Base-by-base conservation (phyloP, 2,329 filamentous ascomycete genomes). In the Sporothrix brasiliensis region DNA sequence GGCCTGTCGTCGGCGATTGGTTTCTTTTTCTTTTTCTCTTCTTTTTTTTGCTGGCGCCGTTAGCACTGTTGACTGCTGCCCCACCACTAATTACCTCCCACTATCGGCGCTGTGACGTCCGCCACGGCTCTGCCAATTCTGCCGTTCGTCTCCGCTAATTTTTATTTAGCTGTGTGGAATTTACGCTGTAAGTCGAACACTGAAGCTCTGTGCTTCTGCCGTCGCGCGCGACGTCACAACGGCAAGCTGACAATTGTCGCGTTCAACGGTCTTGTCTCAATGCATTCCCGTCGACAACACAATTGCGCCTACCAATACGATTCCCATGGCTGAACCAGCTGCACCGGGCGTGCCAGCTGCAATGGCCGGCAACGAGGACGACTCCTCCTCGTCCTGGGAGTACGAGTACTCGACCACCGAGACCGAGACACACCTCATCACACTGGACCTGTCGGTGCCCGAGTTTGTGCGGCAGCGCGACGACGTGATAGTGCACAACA, bases 351-450 rank as follows among this genome's bases (percentile, higher is more conserved):
- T 21, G n/a, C n/a, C 58, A n/a, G 21, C 11, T 13, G 27, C 53
- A 14, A 6, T 14, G 54, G 30, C 27, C 24, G 39, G 13, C 50
- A 21, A 52, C 9, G 27, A 19, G n/a, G 80, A 82, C 39, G 84
- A 83, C 6, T 81, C 88, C 6, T 81, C 88, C 65, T 86, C 89
- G 65, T 83, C 89, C 67, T 90, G 87, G 87, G 88, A 90, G 75
- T 90, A 89, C 74, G 88, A 90, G 74, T 90, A 90, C 75, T 90
- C 88, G 0, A 79, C 81, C 2, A 88, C 86, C 0, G 87, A 90
- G 75, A 88, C 83, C 16, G 88, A 90, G 88, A 89, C 85, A 0
- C 90, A 87, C 76, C 89, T 90, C 73, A 77, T 90, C 9, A 88
- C 88, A 1, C 78, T 90, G 66, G 88, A 90, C 75, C 81, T 90